Evolutionary conservation across 306 rosid genomes (phyloP).

Genomic region (Cyamopsis tetragonoloba): DNA sequence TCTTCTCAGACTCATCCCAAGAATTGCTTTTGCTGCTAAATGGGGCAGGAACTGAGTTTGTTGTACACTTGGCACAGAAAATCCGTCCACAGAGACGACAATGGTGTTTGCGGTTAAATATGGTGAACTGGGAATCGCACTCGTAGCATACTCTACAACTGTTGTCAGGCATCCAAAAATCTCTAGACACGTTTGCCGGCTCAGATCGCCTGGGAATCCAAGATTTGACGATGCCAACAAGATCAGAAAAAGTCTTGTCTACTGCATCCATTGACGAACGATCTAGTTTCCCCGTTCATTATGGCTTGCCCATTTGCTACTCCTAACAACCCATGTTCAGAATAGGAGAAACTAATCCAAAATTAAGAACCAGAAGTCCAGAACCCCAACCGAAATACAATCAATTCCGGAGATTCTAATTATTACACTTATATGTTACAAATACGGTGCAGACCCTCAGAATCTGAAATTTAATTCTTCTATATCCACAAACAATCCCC

Average conservation of each 20-base stretch:
- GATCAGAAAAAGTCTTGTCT: constrained; percentile 48
- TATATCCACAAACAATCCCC: constrained; percentile 39
- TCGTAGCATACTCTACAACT: constrained; percentile 92
- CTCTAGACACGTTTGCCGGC: constrained; percentile 67
- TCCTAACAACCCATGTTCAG: constrained; percentile 29
- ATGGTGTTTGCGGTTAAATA: constrained; percentile 85
- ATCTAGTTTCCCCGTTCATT: constrained; percentile 43
- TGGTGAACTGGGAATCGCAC: constrained; percentile 79
- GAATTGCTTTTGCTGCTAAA: constrained; percentile 33
- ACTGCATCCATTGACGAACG: constrained; percentile 62
- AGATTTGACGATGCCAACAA: constrained; percentile 56
- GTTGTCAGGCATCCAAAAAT: constrained; percentile 94
- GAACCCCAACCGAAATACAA: constrained; percentile 11
- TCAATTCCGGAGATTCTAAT: constrained; percentile 18
- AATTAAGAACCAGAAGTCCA: constrained; percentile 29
- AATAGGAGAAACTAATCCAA: constrained; percentile 30
- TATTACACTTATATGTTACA: not conserved
- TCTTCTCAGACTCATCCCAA: constrained; percentile 63
- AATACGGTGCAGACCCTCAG: not conserved
- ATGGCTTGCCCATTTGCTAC: constrained; percentile 56
- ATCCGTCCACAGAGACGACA: constrained; percentile 91
- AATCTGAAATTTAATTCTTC: constrained; percentile 13
- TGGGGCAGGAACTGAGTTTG: constrained; percentile 68
- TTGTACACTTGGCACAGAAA: constrained; percentile 85
- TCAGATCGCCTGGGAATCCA: constrained; percentile 78